Conservation (phyloP, 345 rosid species). For the Eutrema japonicum region DNA sequence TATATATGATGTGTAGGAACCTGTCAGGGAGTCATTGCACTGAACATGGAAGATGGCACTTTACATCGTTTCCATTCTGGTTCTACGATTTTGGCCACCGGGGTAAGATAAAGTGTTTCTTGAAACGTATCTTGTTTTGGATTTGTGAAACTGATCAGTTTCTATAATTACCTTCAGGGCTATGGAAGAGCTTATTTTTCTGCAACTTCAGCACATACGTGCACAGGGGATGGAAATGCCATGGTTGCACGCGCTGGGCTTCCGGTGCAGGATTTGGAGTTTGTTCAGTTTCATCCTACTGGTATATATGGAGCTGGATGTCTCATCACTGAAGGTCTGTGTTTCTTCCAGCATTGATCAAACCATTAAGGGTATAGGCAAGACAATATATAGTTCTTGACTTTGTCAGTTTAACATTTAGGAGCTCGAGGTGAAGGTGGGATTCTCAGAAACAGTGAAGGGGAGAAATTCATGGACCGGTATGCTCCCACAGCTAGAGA, state of each 20-base stretch:
- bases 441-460: slow-evolving; percentile 90
- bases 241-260: slow-evolving; percentile 95
- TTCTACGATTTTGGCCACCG: slow-evolving; percentile 85
- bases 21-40: slow-evolving; percentile 92
- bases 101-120: slow-evolving; percentile 51
- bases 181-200: slow-evolving; percentile 95
- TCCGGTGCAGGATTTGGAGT: slow-evolving; percentile 88
- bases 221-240: slow-evolving; percentile 98
- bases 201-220: slow-evolving; percentile 98
- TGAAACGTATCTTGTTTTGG: not conserved
- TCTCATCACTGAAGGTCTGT: slow-evolving; percentile 88
- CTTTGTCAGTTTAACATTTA: slow-evolving; percentile 34
- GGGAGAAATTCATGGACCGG: slow-evolving; percentile 95
- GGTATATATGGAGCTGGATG: slow-evolving; percentile 97
- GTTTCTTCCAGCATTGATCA: slow-evolving; percentile 8
- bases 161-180: slow-evolving; percentile 55
- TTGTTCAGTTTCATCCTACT: slow-evolving; percentile 96
- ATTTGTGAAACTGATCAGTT: not conserved
- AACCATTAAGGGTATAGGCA: not conserved
- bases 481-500: slow-evolving; percentile 99
- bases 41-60: slow-evolving; percentile 97
- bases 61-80: slow-evolving; percentile 80
- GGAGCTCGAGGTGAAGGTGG: slow-evolving; percentile 99
- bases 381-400: not conserved
- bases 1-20: slow-evolving; percentile 52